Conservation (phyloP, 768 basidiomycete species). For the Lyophyllum semitale region DNA sequence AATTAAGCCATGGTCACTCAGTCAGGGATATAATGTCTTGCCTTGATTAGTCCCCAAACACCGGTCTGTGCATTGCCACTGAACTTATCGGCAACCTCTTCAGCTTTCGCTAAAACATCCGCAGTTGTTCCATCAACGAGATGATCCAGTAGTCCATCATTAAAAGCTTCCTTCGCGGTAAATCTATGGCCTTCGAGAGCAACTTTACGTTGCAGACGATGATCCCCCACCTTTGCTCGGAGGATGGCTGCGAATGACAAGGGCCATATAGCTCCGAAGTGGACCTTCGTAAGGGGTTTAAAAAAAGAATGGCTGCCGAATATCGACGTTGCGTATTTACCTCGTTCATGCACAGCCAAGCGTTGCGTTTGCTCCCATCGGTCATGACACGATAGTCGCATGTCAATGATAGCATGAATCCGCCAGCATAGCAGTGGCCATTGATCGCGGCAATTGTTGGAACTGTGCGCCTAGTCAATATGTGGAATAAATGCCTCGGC, state of each 20-base stretch:
- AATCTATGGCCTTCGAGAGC: slow-evolving; percentile 82
- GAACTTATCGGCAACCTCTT: slow-evolving; percentile 57
- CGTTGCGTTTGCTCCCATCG: slow-evolving; percentile 72
- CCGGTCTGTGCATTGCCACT: slow-evolving; percentile 54
- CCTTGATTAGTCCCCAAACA: slow-evolving; percentile 78
- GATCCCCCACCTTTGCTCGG: slow-evolving; percentile 63
- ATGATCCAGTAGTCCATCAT: slow-evolving; percentile 69
- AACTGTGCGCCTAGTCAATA: slow-evolving; percentile 43
- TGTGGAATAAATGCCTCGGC: not conserved
- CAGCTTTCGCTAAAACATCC: slow-evolving; percentile 63
- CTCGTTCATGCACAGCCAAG: slow-evolving; percentile 95
- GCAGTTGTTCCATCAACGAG: slow-evolving; percentile 62
- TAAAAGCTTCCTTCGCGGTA: slow-evolving; percentile 68
- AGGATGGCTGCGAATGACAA: slow-evolving; percentile 67
- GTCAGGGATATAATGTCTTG: slow-evolving; percentile 20
- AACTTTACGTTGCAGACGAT: slow-evolving; percentile 64
- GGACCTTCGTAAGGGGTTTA: slow-evolving; percentile 50
- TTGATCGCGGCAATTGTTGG: slow-evolving; percentile 81
- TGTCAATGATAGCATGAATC: slow-evolving; percentile 73
- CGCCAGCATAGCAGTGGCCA: slow-evolving; percentile 86
- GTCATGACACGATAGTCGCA: slow-evolving; percentile 93
- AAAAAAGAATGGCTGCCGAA: not conserved
- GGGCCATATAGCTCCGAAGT: slow-evolving; percentile 84
- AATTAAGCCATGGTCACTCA: slow-evolving; percentile 1
- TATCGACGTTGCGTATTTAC: slow-evolving; percentile 32